phyloP scores from a whole-genome alignment of 768 basidiomycete genomes.

The Naganishia onofrii region DNA sequence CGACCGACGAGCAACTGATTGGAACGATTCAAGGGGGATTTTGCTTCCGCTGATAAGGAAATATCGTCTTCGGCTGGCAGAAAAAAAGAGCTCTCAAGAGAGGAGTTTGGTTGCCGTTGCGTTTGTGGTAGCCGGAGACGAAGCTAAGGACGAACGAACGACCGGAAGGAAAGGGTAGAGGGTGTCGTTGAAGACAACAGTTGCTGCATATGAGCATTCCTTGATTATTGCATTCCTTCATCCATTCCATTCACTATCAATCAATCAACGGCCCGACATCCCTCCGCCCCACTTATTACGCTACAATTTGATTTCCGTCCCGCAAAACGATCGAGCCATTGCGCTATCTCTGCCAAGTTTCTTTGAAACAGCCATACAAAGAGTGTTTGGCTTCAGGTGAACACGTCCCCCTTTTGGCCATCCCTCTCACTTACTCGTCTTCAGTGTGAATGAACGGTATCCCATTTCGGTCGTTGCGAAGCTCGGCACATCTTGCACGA shows the following conservation, averaged over 20 bases:
- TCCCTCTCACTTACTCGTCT: background rate
- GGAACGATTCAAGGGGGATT: background rate
- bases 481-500: conserved; percentile 2
- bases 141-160: background rate
- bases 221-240: too few relatives aligned
- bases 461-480: conserved; percentile 15
- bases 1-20: too few relatives aligned
- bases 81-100: background rate
- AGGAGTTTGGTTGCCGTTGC: background rate
- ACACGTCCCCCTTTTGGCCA: background rate
- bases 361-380: background rate
- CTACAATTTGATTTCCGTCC: conserved; percentile 10
- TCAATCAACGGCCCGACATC: background rate
- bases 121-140: background rate
- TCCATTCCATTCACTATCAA: too few relatives aligned
- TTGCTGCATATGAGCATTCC: too few relatives aligned
- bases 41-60: conserved; percentile 27
- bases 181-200: too few relatives aligned
- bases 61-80: background rate
- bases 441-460: conserved; percentile 10
- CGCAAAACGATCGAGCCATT: conserved; percentile 12
- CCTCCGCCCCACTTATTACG: background rate
- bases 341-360: conserved; percentile 15
- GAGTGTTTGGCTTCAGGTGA: too few relatives aligned
- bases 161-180: too few relatives aligned